Base-by-base conservation (phyloP, 768 basidiomycete species). In the Suillus sp. region DNA sequence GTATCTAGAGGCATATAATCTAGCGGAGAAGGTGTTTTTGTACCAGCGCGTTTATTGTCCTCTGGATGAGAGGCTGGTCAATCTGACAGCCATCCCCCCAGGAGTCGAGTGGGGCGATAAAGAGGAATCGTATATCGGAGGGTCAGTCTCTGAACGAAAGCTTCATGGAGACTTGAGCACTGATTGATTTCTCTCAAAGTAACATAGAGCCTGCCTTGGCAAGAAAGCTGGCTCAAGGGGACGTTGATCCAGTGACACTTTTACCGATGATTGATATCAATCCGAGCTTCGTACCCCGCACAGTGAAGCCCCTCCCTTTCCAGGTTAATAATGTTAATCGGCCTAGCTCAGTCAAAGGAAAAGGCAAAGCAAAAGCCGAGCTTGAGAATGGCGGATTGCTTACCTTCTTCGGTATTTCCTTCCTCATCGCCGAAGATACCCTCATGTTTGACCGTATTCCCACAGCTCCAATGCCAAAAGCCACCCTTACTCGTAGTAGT, bases 41-140 rank as follows among this genome's bases (percentile, higher is more conserved):
- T 89, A 98, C 75, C 97, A 99, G 70, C 82, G 95, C 61, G 95
- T 98, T 45, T 99, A 91, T 74, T 90, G 93, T 75, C 95, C 96
- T 0, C 65, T 78, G 25, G 66, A 78, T 38, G 80, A 88, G 73
- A 79, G 74, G 62, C 78, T 99, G 16, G 89, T 93, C 1, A 84
- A 91, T 71, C 75, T 99, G 63, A 86, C 83, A 30, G 84, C 86
- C 1, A 71, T 83, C 9, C 80, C 91, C 0, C 81, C 78, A 37
- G 82, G 70, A n/a, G 80, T 77, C 27, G 70, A 76, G 7, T 88
- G 85, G 83, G 83, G 84, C 67, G 79, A 81, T 18, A 84, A 83
- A 62, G 78, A 80, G n/a, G 88, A 93, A 62, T 83, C 83, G 61
- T 91, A 89, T 74, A 86, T 95, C 61, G 90, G 91, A 66, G 75